Percentiles rank a stretch among this genome's conserved stretches.
Evolutionary conservation across 805 yeast species (phyloP).

Genomic region (Wickerhamiella siamensis): DNA sequence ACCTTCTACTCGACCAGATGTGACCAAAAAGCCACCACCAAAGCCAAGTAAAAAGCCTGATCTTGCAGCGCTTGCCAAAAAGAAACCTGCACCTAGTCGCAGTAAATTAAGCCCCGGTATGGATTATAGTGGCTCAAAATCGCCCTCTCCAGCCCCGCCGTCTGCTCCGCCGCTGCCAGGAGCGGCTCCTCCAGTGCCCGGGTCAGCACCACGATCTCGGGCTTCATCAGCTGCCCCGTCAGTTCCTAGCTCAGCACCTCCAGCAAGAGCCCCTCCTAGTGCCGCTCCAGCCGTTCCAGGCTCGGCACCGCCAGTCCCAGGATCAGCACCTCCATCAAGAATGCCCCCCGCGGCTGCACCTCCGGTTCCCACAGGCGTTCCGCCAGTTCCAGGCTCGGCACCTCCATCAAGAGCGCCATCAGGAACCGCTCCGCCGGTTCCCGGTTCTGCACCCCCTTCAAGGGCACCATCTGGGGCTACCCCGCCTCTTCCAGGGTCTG

Average conservation of each 20-base stretch:
- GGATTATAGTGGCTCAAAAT: not conserved
- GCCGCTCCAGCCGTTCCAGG: not conserved
- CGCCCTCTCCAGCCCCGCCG: conserved; percentile 9
- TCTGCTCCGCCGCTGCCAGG: conserved; percentile 3
- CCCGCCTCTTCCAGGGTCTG: no score
- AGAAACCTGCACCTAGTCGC: not conserved
- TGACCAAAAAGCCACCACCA: not conserved
- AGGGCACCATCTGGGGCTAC: not conserved
- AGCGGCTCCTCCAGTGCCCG: not conserved
- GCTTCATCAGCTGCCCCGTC: not conserved
- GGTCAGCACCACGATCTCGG: not conserved
- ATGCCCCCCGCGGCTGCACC: no score
- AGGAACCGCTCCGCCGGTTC: not conserved
- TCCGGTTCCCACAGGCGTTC: conserved; percentile 5
- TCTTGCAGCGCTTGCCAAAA: not conserved
- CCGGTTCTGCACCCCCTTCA: conserved; percentile 6
- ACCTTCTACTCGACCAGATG: not conserved
- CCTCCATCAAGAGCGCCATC: not conserved
- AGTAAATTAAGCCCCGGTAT: not conserved
- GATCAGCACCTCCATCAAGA: no score
- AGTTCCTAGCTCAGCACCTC: not conserved
- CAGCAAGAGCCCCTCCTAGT: not conserved
- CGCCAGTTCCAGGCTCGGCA: not conserved
- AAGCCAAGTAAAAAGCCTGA: not conserved
- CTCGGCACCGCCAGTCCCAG: no score